Conservation (phyloP, 805 yeast genomes). For the Candida manassasensis region DNA sequence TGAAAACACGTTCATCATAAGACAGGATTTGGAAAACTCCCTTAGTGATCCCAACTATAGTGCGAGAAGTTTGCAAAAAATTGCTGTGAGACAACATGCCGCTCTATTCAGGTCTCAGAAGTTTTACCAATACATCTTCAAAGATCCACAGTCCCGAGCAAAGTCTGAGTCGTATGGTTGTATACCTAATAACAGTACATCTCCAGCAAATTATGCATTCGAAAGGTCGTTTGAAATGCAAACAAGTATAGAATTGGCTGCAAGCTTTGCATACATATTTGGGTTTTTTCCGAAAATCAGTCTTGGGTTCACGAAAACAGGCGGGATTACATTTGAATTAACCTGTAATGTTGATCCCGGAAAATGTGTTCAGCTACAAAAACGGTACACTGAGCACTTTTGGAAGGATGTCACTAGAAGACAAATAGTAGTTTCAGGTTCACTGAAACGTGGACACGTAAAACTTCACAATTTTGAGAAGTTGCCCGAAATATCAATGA, state of each 20-base stretch:
- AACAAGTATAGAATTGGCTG: not conserved
- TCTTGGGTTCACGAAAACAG: not conserved
- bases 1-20: constrained; percentile 2
- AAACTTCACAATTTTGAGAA: not conserved
- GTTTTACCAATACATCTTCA: constrained; percentile 3
- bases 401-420: constrained; percentile 3
- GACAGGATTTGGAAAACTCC: not conserved
- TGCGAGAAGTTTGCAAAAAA: not conserved
- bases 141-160: not conserved
- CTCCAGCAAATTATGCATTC: not conserved
- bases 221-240: not conserved
- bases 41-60: not conserved
- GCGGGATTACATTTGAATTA: constrained; percentile 1
- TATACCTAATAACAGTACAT: constrained; percentile 2
- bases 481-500: constrained; percentile 1
- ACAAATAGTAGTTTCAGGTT: not conserved
- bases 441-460: not conserved
- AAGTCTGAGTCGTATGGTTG: not conserved
- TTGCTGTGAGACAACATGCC: not conserved
- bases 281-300: constrained; percentile 1
- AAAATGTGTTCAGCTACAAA: not conserved
- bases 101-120: not conserved
- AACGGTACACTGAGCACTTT: not conserved
- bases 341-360: constrained; percentile 2
- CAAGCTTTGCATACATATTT: not conserved